These are phyloP conservation scores for Metschnikowia picachoensis DNA, from an alignment of 805 yeast genomes.

Conservation along the genomic window DNA sequence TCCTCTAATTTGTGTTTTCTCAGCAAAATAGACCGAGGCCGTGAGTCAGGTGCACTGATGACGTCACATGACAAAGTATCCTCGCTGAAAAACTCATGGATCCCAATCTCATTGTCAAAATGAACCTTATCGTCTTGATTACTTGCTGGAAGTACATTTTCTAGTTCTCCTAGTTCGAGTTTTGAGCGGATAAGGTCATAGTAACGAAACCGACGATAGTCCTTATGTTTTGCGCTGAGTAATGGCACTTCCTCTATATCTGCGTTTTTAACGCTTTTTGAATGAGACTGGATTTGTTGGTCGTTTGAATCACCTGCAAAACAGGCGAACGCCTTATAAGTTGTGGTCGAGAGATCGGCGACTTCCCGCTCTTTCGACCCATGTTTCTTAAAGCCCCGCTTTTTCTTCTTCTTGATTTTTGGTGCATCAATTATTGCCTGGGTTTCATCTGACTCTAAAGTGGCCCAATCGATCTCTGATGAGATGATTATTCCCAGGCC, in stretches of 20 bases:
- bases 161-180: background rate
- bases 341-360: background rate
- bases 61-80: background rate
- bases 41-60: no score
- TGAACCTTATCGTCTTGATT: background rate
- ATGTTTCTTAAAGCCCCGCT: background rate
- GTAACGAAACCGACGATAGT: conserved; percentile 13
- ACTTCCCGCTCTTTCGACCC: background rate
- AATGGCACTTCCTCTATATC: conserved; percentile 2
- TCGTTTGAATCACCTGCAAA: background rate
- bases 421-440: background rate
- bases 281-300: background rate
- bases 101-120: background rate
- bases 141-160: background rate
- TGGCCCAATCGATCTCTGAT: no score
- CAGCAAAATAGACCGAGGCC: background rate
- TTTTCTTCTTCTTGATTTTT: background rate
- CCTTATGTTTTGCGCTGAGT: conserved; percentile 4
- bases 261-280: background rate
- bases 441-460: no score
- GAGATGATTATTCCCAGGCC: no score
- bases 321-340: background rate
- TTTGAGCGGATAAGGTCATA: conserved; percentile 11
- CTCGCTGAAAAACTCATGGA: background rate
- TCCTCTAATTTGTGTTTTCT: background rate